phyloP scores from a whole-genome alignment of 495 filamentous ascomycete genomes.

The Aspergillus avenaceus region DNA sequence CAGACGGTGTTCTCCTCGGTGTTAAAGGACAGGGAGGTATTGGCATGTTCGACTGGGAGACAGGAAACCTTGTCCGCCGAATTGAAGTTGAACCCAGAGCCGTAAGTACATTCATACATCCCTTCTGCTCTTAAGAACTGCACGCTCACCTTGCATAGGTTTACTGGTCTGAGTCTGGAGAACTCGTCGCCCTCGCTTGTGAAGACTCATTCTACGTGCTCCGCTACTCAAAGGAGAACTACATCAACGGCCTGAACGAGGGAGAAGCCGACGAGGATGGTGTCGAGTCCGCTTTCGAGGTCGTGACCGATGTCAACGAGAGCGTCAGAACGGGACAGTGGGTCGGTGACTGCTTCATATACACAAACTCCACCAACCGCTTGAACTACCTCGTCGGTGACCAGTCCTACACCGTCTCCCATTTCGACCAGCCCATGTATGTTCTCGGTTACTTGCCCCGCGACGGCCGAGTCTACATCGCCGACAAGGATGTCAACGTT shows the following conservation, averaged over 20 bases:
- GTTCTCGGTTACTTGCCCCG: constrained; percentile 91
- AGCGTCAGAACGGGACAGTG: constrained; percentile 92
- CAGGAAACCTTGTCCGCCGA: constrained; percentile 79
- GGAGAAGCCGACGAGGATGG: constrained; percentile 90
- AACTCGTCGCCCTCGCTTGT: constrained; percentile 87
- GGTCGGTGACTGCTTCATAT: constrained; percentile 98
- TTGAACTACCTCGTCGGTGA: constrained; percentile 98
- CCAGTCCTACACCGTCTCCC: constrained; percentile 96
- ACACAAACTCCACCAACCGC: constrained; percentile 94
- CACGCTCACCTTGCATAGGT: no score
- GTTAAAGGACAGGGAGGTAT: constrained; percentile 93
- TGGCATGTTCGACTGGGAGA: constrained; percentile 95
- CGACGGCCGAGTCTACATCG: constrained; percentile 87
- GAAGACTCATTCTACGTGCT: constrained; percentile 96
- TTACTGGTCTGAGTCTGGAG: constrained; percentile 96
- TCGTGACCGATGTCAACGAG: constrained; percentile 92
- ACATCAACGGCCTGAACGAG: constrained; percentile 71
- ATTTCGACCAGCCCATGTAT: constrained; percentile 95
- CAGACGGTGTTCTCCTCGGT: constrained; percentile 86
- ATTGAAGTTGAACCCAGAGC: constrained; percentile 92
- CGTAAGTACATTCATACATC: constrained; percentile 37
- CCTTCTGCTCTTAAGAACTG: constrained; percentile 5
- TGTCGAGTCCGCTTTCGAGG: constrained; percentile 94
- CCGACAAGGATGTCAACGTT: constrained; percentile 90
- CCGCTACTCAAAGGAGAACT: constrained; percentile 83